Conservation (phyloP, 768 basidiomycete genomes). For the Daedaleopsis nitida region DNA sequence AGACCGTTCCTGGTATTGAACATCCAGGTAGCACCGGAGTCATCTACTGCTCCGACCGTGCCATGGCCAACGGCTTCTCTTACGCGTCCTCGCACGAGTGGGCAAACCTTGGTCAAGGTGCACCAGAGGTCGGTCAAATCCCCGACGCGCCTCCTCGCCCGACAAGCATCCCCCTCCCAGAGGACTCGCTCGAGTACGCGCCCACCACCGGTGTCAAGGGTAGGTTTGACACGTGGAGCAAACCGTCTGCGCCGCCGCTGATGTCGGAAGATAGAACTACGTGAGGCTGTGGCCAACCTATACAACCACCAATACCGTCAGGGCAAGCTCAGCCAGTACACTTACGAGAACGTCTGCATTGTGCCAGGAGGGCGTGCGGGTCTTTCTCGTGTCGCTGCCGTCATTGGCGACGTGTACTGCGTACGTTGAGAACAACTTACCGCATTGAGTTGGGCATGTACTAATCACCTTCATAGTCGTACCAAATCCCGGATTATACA, state of each 20-base stretch:
- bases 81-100: constrained; percentile 78
- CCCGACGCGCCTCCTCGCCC: constrained; percentile 74
- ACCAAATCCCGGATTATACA: constrained; percentile 92
- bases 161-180: constrained; percentile 60
- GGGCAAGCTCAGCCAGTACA: constrained; percentile 82
- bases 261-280: constrained; percentile 52
- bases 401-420: constrained; percentile 87
- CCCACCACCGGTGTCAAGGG: constrained; percentile 92
- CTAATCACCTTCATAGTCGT: constrained; percentile 51
- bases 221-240: constrained; percentile 28
- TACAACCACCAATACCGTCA: constrained; percentile 89
- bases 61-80: constrained; percentile 93
- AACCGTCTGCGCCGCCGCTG: neutral
- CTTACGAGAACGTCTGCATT: constrained; percentile 91
- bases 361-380: constrained; percentile 94
- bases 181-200: constrained; percentile 85
- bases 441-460: neutral
- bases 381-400: constrained; percentile 87
- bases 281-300: constrained; percentile 86
- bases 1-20: constrained; percentile 86
- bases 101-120: constrained; percentile 91
- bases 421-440: constrained; percentile 6
- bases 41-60: constrained; percentile 90
- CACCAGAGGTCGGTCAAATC: constrained; percentile 85
- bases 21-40: constrained; percentile 69